Evolutionary conservation across 768 basidiomycete species (phyloP), one percentile per base, ranked within the genome.

Genomic region (Calocera cornea): DNA sequence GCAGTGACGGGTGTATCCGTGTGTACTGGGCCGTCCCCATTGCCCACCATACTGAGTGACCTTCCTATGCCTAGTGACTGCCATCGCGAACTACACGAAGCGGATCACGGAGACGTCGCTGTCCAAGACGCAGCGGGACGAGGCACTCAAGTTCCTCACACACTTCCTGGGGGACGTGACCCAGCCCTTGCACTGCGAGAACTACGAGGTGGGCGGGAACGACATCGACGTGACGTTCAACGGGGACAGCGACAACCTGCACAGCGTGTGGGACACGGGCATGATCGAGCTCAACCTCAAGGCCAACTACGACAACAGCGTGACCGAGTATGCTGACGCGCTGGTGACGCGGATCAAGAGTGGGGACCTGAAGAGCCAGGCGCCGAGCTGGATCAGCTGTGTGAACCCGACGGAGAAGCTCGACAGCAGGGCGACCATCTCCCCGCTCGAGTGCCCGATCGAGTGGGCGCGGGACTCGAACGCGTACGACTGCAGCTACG

Each of bases 71-170:
- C 65, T n/a, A 84, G 83, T 84, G 66, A 79, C 77, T 38, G 83
- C 84, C 31, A 84, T 84, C 68, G 81, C 83, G 0, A 85, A 84
- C 73, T 84, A 84, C 71, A 86, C 83, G 2, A 77, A 74, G 16
- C 80, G 83, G 14, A 78, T 84, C 22, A 76, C 78, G 12, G 74
- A 82, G 64, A 78, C 79, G 2, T 72, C 75, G 3, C 76, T 84
- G 24, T 77, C 77, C 41, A 75, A 75, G 5, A 71, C 74, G 1
- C 82, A 84, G 70, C 72, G 75, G 5, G 81, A 82, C 68, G 81
- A 85, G 69, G 83, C 84, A 5, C 74, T 86, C 33, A 80, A 81
- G 69, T 86, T 84, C 72, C 71, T 85, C 14, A 82, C 68, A 5
- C 65, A 75, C 69, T 81, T 83, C 70, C 72, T 82, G 64, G 81